Conservation (phyloP, 1,139 yeast genomes). For the Yueomyces sp. region DNA sequence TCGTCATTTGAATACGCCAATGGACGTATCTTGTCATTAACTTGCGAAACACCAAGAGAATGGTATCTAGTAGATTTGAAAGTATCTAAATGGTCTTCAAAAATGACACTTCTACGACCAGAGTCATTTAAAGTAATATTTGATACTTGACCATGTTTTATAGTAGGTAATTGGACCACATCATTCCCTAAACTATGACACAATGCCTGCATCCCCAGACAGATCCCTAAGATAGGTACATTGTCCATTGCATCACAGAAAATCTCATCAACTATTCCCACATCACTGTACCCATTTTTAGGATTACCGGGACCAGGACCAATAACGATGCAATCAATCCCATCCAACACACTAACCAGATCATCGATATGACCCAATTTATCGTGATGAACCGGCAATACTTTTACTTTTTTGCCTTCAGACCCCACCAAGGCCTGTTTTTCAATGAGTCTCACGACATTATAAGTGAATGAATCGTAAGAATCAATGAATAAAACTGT, state of each 20-base stretch:
- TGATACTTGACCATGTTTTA: constrained; percentile 83
- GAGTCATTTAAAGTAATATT: constrained; percentile 25
- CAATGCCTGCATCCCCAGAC: constrained; percentile 84
- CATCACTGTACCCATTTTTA: constrained; percentile 37
- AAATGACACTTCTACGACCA: constrained; percentile 27
- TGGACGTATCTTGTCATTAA: constrained; percentile 30
- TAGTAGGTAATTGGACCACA: constrained; percentile 40
- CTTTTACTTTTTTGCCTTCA: constrained; percentile 35
- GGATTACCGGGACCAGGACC: constrained; percentile 99
- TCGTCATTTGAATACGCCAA: constrained; percentile 41
- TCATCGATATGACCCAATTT: constrained; percentile 33
- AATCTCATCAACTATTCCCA: constrained; percentile 53
- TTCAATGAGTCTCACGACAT: constrained; percentile 55
- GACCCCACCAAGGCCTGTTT: constrained; percentile 1
- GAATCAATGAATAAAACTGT: constrained; percentile 64
- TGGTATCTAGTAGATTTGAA: constrained; percentile 81
- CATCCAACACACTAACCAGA: constrained; percentile 26
- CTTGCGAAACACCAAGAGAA: constrained; percentile 48
- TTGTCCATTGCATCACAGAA: constrained; percentile 11
- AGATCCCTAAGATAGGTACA: constrained; percentile 78
- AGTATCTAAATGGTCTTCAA: constrained; percentile 23
- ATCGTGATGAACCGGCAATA: constrained; percentile 68
- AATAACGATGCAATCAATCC: constrained; percentile 67
- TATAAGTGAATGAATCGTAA: constrained; percentile 87
- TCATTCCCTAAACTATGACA: constrained; percentile 53